phyloP scores from a whole-genome alignment of 169 alveolate genomes.

The Perkinsus marinus region DNA sequence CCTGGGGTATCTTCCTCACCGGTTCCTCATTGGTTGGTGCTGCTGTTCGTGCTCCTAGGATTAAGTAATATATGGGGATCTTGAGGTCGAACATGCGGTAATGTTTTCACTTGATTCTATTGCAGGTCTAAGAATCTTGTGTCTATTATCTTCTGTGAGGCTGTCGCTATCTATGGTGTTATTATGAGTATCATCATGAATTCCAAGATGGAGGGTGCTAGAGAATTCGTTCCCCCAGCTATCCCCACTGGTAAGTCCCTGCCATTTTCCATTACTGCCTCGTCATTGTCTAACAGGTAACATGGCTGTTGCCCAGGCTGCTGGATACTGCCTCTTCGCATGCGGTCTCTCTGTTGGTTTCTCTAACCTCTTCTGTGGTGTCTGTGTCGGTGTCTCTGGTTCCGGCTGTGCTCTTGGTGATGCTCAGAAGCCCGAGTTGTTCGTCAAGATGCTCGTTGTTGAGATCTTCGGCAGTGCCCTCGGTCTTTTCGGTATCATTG shows the following conservation, averaged over 20 bases:
- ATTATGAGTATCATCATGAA: constrained; percentile 74
- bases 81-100: neutral
- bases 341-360: constrained; percentile 97
- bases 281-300: neutral
- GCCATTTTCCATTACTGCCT: constrained; percentile 19
- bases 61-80: constrained; percentile 12
- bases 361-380: constrained; percentile 91
- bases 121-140: constrained; percentile 89
- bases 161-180: constrained; percentile 92
- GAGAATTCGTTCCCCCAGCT: constrained; percentile 16
- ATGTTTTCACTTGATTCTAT: neutral
- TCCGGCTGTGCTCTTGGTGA: constrained; percentile 98
- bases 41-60: constrained; percentile 96
- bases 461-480: constrained; percentile 98
- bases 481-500: constrained; percentile 58
- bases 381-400: constrained; percentile 98
- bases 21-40: constrained; percentile 96
- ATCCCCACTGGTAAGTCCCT: constrained; percentile 43
- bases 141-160: constrained; percentile 98
- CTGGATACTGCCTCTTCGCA: constrained; percentile 88
- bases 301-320: constrained; percentile 28
- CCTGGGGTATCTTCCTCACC: constrained; percentile 76
- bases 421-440: constrained; percentile 97
- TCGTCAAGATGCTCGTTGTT: constrained; percentile 91
- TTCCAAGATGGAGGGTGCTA: constrained; percentile 31